Evolutionary conservation across 331 rosid species (phyloP).

Genomic region (Quercus tomentella): DNA sequence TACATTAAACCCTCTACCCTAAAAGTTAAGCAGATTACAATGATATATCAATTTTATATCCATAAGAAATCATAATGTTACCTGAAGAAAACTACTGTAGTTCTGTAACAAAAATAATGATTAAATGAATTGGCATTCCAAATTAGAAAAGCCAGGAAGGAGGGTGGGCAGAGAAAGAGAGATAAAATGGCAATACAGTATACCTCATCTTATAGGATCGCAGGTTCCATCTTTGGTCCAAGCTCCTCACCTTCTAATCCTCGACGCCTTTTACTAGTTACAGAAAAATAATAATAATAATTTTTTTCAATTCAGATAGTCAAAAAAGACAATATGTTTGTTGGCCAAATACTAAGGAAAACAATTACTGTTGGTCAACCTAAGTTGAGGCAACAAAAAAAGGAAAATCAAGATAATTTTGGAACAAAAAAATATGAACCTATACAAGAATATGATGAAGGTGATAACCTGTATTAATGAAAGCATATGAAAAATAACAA

Average conservation of each 20-base stretch:
- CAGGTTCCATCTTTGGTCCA: constrained; percentile 63
- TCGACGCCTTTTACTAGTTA: constrained; percentile 62
- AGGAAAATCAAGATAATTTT: not conserved
- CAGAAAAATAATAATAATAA: constrained; percentile 2
- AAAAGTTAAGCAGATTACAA: constrained; percentile 20
- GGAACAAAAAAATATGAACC: not conserved
- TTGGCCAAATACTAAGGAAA: not conserved
- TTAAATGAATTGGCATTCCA: too few relatives aligned
- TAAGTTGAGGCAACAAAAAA: not conserved
- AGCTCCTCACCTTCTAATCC: constrained; percentile 41
- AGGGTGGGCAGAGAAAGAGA: not conserved
- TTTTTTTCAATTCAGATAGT: not conserved
- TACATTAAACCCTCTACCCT: constrained; percentile 95
- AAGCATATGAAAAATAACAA: not conserved
- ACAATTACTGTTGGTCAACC: not conserved
- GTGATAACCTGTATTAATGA: not conserved
- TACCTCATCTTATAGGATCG: constrained; percentile 91
- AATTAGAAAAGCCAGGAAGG: too few relatives aligned
- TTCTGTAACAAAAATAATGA: not conserved
- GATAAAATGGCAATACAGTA: constrained; percentile 3
- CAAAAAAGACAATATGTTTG: not conserved
- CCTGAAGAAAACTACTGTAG: not conserved
- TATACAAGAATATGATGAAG: not conserved
- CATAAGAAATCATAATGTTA: constrained; percentile 2
- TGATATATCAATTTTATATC: constrained; percentile 3